phyloP scores from a whole-genome alignment of 164 flowering plant genomes.

The Vitis amurensis region DNA sequence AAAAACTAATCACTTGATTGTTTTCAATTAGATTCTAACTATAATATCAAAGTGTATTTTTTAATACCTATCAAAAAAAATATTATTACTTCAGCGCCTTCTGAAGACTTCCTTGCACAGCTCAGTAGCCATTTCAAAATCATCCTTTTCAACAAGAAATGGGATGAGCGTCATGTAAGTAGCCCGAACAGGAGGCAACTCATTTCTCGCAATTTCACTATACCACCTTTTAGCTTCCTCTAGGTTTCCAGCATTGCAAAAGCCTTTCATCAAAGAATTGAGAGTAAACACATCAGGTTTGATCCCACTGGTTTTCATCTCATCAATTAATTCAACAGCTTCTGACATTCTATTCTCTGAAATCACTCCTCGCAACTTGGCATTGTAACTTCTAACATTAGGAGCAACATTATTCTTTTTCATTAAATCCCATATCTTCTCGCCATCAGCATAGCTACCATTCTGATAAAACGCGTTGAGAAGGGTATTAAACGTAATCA shows the following conservation, averaged over 20 bases:
- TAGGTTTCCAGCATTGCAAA: slow-evolving; percentile 25
- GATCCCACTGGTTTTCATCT: slow-evolving; percentile 25
- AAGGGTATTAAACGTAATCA: slow-evolving; percentile 46
- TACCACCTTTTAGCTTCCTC: slow-evolving; percentile 42
- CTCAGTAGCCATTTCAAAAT: slow-evolving; percentile 29
- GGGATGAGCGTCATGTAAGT: slow-evolving; percentile 20
- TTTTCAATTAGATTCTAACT: too few species aligned
- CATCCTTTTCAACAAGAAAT: slow-evolving; percentile 30
- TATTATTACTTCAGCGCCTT: not conserved
- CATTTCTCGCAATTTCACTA: slow-evolving; percentile 14
- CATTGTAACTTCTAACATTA: slow-evolving; percentile 27
- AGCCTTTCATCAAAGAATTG: slow-evolving; percentile 32
- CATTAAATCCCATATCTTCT: slow-evolving; percentile 44
- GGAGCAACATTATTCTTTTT: slow-evolving; percentile 26
- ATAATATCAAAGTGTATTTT: too few species aligned
- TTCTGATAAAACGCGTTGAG: slow-evolving; percentile 27
- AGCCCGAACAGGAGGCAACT: slow-evolving; percentile 9
- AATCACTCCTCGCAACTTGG: slow-evolving; percentile 36
- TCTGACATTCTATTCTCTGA: slow-evolving; percentile 19
- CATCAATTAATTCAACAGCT: slow-evolving; percentile 33
- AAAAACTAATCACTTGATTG: too few species aligned
- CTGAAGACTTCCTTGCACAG: slow-evolving; percentile 22
- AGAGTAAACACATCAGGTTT: slow-evolving; percentile 29
- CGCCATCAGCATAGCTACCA: slow-evolving; percentile 33
- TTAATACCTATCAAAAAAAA: too few species aligned